These are phyloP conservation scores for Salix arbutifolia DNA, from an alignment of 345 rosid genomes.

Conservation along the genomic window DNA sequence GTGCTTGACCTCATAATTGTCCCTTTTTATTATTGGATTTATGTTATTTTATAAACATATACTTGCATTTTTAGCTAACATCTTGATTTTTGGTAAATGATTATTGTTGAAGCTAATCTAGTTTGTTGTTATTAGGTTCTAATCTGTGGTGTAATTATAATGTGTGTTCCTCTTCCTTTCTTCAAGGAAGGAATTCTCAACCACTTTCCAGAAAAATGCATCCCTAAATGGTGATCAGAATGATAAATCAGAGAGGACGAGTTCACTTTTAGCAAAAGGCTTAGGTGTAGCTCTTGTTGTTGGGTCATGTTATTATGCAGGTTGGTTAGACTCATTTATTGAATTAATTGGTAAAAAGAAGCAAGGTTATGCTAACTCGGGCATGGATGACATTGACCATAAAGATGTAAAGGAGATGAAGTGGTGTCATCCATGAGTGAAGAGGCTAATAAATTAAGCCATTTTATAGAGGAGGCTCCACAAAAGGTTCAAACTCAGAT, in stretches of 20 bases:
- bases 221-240: slow-evolving; percentile 38
- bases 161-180: slow-evolving; percentile 36
- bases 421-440: slow-evolving; percentile 27
- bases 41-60: background rate
- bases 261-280: slow-evolving; percentile 41
- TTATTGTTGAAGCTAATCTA: background rate
- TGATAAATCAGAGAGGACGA: slow-evolving; percentile 29
- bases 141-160: slow-evolving; percentile 25
- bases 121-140: background rate
- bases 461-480: slow-evolving; percentile 15
- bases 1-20: background rate
- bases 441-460: slow-evolving; percentile 28
- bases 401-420: slow-evolving; percentile 35
- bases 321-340: slow-evolving; percentile 53
- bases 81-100: background rate
- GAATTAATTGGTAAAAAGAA: slow-evolving; percentile 35
- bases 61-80: background rate
- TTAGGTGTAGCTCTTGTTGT: slow-evolving; percentile 43
- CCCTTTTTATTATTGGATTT: background rate
- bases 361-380: slow-evolving; percentile 22
- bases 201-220: slow-evolving; percentile 42
- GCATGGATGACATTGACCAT: slow-evolving; percentile 19
- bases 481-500: slow-evolving; percentile 14
- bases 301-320: slow-evolving; percentile 50
- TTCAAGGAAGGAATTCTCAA: slow-evolving; percentile 46